A percentile compares a stretch with the other conserved stretches of the same genome.
These are phyloP conservation scores for Pseudomonodictys pantanalensis DNA, from an alignment of 495 filamentous ascomycete genomes.

Conservation along the genomic window DNA sequence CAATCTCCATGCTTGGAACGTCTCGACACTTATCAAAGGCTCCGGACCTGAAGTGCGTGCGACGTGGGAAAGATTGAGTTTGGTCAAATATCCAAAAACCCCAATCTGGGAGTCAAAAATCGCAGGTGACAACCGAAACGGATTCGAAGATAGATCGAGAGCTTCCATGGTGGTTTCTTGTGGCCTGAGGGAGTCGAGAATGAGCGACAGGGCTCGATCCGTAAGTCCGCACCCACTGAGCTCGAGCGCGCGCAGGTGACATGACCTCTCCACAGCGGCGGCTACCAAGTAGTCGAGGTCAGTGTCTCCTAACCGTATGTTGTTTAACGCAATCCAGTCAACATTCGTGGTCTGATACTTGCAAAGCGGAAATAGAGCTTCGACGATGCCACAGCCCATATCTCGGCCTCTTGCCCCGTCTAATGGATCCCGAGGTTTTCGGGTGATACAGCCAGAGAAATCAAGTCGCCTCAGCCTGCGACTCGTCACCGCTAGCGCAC, in stretches of 20 bases:
- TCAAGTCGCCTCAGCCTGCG: slow-evolving; percentile 60
- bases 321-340: slow-evolving; percentile 77
- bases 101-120: slow-evolving; percentile 61
- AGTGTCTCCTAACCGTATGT: slow-evolving; percentile 76
- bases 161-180: slow-evolving; percentile 73
- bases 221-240: slow-evolving; percentile 74
- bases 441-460: slow-evolving; percentile 57
- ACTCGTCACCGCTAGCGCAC: slow-evolving; percentile 67
- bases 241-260: slow-evolving; percentile 76
- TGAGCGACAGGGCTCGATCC: slow-evolving; percentile 54
- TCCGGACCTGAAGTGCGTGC: slow-evolving; percentile 60
- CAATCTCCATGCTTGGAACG: slow-evolving; percentile 68
- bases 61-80: slow-evolving; percentile 68
- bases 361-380: slow-evolving; percentile 75
- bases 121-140: slow-evolving; percentile 65
- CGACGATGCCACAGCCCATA: slow-evolving; percentile 72
- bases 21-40: slow-evolving; percentile 64
- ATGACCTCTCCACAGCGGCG: slow-evolving; percentile 60
- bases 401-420: slow-evolving; percentile 54
- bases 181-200: slow-evolving; percentile 56
- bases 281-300: slow-evolving; percentile 73
- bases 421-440: slow-evolving; percentile 48
- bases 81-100: slow-evolving; percentile 66
- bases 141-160: slow-evolving; percentile 73
- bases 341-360: slow-evolving; percentile 69